phyloP scores from a whole-genome alignment of 352 stramenopile species.

The Albugo candida region DNA sequence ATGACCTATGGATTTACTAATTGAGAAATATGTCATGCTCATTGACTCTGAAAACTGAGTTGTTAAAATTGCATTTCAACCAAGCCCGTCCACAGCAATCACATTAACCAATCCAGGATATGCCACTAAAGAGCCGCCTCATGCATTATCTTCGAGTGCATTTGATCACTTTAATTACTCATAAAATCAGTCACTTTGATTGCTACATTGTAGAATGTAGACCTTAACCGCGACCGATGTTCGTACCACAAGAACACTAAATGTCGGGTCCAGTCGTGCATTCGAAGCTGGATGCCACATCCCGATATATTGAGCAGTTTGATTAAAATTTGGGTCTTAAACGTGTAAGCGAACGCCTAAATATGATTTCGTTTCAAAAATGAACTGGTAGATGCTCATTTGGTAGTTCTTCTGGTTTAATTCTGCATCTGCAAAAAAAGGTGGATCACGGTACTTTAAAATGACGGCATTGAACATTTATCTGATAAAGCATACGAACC shows the following conservation, averaged over 20 bases:
- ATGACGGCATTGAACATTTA: conserved; percentile 16
- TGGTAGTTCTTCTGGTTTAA: conserved; percentile 13
- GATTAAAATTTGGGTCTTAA: conserved; percentile 21
- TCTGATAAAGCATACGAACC: conserved; percentile 18
- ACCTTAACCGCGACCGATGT: conserved; percentile 3
- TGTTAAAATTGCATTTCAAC: conserved; percentile 15
- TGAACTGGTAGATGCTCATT: conserved; percentile 22
- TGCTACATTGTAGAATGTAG: conserved; percentile 6
- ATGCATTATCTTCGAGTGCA: conserved; percentile 21
- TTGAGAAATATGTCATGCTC: conserved; percentile 20
- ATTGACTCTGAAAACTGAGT: conserved; percentile 18
- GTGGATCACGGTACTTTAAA: conserved; percentile 17
- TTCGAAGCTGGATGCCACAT: conserved; percentile 14
- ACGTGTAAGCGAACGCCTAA: conserved; percentile 18
- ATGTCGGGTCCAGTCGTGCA: conserved; percentile 8
- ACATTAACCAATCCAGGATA: conserved; percentile 11
- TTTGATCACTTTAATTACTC: conserved; percentile 4
- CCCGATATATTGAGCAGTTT: conserved; percentile 20
- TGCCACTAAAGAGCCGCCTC: conserved; percentile 5
- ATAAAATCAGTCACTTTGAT: conserved; percentile 15
- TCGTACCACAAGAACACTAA: conserved; percentile 11
- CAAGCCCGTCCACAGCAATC: conserved; percentile 16
- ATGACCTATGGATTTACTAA: conserved; percentile 20
- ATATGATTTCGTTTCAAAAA: conserved; percentile 17
- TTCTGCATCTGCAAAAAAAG: conserved; percentile 21